Evolutionary conservation across 2,329 filamentous ascomycete species (phyloP), one percentile per base, ranked within the genome.

Genomic region (Coniella vitis): DNA sequence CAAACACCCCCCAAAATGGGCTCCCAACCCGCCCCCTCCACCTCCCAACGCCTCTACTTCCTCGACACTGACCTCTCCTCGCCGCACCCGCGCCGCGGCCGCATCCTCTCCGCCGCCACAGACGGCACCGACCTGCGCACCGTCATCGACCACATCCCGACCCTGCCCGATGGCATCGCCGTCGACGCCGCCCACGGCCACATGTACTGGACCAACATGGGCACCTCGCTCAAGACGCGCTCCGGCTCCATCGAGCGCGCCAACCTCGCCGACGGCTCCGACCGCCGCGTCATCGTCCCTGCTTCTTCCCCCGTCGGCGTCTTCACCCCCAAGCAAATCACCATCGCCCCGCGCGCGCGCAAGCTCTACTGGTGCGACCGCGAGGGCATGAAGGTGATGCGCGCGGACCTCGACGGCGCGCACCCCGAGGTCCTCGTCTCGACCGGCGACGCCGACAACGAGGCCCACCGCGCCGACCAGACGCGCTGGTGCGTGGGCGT

Each of bases 401-500:
- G 70, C 1, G 65, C 64, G 55, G 60, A 65, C 45, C 59, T 67
- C 1, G 69, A 74, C 49, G 71, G 71, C 2, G 61, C 57, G 1
- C 56, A 59, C 0, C 55, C 68, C 3, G 69, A 72, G 51, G 56
- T 65, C 4, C 34, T 79, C n/a, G 47, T 76, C 16, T 48, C 45
- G 14, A 45, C 43, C 3, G 51, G 51, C 5, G 25, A 36, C 12
- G 25, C 47, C 2, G 47, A 53, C 16, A 49, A 57, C 9, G 55
- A 57, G 39, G 49, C 48, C 46, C 38, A 29, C 25, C 25, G 25
- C 25, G 25, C 29, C 13, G 68, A 74, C 47, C 31, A 53, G 51
- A 58, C 54, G 39, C 60, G 65, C 4, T 79, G 76, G 76, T 79
- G 75, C 47, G 78, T 83, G 8, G 79, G 79, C 1, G 68, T 83